Evolutionary conservation across 495 filamentous ascomycete species (phyloP), one percentile per base, ranked within the genome.

Genomic region (Penicillium cinerascens): DNA sequence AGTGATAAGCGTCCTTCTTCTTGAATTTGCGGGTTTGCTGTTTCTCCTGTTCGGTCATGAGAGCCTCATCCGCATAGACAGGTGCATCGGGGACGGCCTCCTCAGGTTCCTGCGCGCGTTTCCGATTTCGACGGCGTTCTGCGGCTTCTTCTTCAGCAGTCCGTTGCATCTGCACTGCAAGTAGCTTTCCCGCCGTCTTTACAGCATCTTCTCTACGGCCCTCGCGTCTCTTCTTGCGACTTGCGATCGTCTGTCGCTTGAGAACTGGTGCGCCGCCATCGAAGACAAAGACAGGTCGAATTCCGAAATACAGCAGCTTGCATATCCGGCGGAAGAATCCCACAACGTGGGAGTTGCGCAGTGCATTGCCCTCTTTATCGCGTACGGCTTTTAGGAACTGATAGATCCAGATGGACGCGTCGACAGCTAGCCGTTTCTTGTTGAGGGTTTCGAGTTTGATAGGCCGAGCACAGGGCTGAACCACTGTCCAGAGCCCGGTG

Each of bases 361-460:
- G 81, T 1, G 93, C 95, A 63, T 98, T 96, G 36, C 93, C 93
- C 72, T 98, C 93, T 63, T 96, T 95, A 71, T 98, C 93, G 60
- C 93, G 91, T 2, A 98, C 95, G 16, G 93, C 93, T 73, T 98
- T 98, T 55, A 98, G 81, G 65, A 98, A 98, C 66, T 98, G 93
- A 74, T 98, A 98, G 52, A 98, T 97, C 93, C 93, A 98, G 63
- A 97, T 98, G 3, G 91, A 96, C 46, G 95, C 93, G 71, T 98
- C 93, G 68, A 98, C 89, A 25, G 93, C 93, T 52, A 98, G 84
- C 20, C 93, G 89, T 67, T 95, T 96, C 53, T 86, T 86, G 67
- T 96, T 96, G 45, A 98, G 85, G 1, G 93, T 95, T 65, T 95
- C 90, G 59, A 98, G 87, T 70, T 95, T 95, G 52, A 93, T 91